Base-by-base conservation (phyloP, 192 early-diverging fungal species). In the Oehlia diaphana region DNA sequence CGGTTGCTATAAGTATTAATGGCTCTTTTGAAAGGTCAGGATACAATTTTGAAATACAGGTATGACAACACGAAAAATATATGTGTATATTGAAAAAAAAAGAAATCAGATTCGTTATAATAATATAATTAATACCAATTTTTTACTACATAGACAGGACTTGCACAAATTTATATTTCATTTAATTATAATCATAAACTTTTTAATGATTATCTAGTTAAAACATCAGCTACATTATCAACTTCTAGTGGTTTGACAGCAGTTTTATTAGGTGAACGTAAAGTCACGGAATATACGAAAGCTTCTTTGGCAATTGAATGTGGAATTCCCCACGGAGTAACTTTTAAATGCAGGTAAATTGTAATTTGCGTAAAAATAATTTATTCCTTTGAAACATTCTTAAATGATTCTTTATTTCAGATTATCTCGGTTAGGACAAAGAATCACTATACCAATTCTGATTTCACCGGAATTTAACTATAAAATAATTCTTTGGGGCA, bases 391-490 rank as follows among this genome's bases (percentile, higher is more conserved):
- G 44, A 47, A 47, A 47, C 9, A 12, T 39, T 39, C 9, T 35
- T 70, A 21, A 31, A 12, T 61, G 14, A 50, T 31, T 74, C 33
- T 23, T 21, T 44, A n/a, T 42, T 50, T 76, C 35, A 90, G 89
- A 76, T 82, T 92, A 37, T 82, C 84, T 68, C 90, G 93, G 12
- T 83, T 95, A 74, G 93, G 90, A 21, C 93, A 95, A 83, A 88
- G 81, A 61, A 74, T 94, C 26, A 82, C 83, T 3, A 70, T 95
- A 19, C 94, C 94, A 12, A 83, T 95, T 58, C 77, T 92, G 1
- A 78, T 95, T 50, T 83, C 93, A 12, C 81, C 86, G 2, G 84
- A 87, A 21, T 88, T 89, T n/a, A 89, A 92, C 64, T 58, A 86
- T 16, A 82, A 78, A 42, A 77, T 93, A 8, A 85, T 88, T 3